A percentile compares a stretch with the other conserved stretches of the same genome.
Conservation (phyloP, 1,284 basidiomycete genomes). For the Austroboletus niveus region DNA sequence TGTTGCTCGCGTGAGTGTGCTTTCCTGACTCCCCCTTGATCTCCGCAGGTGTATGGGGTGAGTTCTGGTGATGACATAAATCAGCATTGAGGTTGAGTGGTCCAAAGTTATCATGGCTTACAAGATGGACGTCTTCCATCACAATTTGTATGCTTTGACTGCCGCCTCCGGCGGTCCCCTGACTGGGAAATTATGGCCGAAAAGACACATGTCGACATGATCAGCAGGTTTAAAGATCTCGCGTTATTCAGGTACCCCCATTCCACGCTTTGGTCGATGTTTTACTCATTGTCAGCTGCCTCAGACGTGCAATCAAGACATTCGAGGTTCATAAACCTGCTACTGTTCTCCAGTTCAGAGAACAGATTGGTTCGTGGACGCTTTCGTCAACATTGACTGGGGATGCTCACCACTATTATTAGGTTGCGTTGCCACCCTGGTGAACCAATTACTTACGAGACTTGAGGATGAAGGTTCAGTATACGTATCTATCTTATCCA, state of each 20-base stretch:
- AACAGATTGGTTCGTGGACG: slow-evolving; percentile 49
- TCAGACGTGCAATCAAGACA: slow-evolving; percentile 71
- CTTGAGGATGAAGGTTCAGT: slow-evolving; percentile 65
- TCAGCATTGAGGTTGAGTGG: not conserved
- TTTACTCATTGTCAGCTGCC: slow-evolving; percentile 2
- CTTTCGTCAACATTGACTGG: not conserved
- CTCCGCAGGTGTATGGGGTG: slow-evolving; percentile 74
- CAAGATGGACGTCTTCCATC: slow-evolving; percentile 55
- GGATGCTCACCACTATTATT: slow-evolving; percentile 5
- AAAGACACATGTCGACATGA: slow-evolving; percentile 56
- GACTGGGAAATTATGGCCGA: slow-evolving; percentile 67
- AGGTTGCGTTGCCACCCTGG: slow-evolving; percentile 57
- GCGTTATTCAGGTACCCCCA: slow-evolving; percentile 59
- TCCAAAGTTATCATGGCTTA: slow-evolving; percentile 57
- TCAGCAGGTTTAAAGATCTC: slow-evolving; percentile 61
- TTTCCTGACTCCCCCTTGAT: slow-evolving; percentile 2
- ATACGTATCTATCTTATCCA: not conserved
- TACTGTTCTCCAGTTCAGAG: slow-evolving; percentile 53
- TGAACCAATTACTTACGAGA: slow-evolving; percentile 61
- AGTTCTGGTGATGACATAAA: slow-evolving; percentile 5
- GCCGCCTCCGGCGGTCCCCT: slow-evolving; percentile 59
- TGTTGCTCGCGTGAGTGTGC: not conserved
- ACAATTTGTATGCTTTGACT: slow-evolving; percentile 67
- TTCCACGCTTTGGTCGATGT: not conserved
- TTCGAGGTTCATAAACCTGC: slow-evolving; percentile 52